Evolutionary conservation across 1,139 yeast species (phyloP).

Genomic region (Pichia sp.): DNA sequence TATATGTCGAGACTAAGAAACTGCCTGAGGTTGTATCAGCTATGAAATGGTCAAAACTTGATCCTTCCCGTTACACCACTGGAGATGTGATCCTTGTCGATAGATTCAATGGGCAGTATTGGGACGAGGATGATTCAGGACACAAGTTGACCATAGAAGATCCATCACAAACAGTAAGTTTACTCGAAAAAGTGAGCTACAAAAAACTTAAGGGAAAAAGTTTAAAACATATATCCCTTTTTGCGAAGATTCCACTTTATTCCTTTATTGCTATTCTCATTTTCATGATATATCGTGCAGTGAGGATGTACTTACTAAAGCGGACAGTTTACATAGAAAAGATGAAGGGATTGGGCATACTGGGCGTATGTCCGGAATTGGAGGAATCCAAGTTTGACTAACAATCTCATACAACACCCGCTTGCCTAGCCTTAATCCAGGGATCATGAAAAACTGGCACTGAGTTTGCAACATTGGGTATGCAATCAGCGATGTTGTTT

Average conservation of each 20-base stretch:
- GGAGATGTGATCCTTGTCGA: conserved; percentile 47
- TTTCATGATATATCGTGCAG: background rate
- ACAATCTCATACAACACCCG: background rate
- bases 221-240: background rate
- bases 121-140: conserved; percentile 20
- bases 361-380: conserved; percentile 17
- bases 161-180: conserved; percentile 12
- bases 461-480: too few relatives aligned
- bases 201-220: conserved; percentile 6
- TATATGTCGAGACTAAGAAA: conserved; percentile 49
- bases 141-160: conserved; percentile 15
- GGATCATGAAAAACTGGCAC: too few relatives aligned
- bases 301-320: background rate
- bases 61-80: conserved; percentile 31
- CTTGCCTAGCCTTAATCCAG: too few relatives aligned
- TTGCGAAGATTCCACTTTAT: background rate
- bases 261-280: background rate
- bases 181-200: conserved; percentile 16
- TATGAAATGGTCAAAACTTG: conserved; percentile 42
- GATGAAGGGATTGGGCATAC: conserved; percentile 19
- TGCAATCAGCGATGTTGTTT: too few relatives aligned
- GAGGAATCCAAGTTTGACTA: conserved; percentile 16
- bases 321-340: conserved; percentile 11
- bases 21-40: conserved; percentile 32
- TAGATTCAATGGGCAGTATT: conserved; percentile 26